Conservation (phyloP, 176 grass and related monocot genomes). For the Panicum miliaceum region DNA sequence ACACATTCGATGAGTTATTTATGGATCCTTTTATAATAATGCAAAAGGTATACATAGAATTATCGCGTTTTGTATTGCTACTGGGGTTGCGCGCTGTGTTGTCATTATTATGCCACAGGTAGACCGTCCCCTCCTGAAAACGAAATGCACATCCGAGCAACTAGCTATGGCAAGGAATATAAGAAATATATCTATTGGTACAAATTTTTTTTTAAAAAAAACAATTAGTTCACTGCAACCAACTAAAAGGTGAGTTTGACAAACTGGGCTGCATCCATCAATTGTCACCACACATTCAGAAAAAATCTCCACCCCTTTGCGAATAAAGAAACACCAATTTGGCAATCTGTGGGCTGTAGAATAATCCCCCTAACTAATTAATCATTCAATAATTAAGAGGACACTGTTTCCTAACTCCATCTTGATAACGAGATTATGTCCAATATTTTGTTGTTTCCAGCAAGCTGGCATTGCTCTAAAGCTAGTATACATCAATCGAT, state of each 20-base stretch:
- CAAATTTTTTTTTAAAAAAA: not conserved
- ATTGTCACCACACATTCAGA: not conserved
- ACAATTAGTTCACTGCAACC: not conserved
- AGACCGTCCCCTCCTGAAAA: not conserved
- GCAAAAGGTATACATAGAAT: not conserved
- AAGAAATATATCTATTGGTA: not conserved
- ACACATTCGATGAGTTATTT: not conserved
- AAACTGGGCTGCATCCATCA: not conserved
- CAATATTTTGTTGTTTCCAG: not conserved
- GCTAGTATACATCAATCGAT: not conserved
- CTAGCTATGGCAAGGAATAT: not conserved
- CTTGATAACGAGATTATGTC: not conserved
- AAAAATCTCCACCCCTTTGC: not conserved
- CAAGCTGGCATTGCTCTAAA: fast-evolving
- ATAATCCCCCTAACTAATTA: not conserved
- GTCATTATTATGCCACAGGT: not conserved
- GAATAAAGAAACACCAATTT: not conserved
- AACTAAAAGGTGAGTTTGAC: conserved; percentile 6
- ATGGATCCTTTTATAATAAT: not conserved
- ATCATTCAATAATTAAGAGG: not conserved
- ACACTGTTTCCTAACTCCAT: not conserved
- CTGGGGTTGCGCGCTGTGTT: not conserved
- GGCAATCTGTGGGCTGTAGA: not conserved
- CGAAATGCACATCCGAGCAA: conserved; percentile 1
- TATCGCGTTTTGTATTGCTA: not conserved